phyloP scores from a whole-genome alignment of 441 rosid genomes.

The Populus tomentosa region DNA sequence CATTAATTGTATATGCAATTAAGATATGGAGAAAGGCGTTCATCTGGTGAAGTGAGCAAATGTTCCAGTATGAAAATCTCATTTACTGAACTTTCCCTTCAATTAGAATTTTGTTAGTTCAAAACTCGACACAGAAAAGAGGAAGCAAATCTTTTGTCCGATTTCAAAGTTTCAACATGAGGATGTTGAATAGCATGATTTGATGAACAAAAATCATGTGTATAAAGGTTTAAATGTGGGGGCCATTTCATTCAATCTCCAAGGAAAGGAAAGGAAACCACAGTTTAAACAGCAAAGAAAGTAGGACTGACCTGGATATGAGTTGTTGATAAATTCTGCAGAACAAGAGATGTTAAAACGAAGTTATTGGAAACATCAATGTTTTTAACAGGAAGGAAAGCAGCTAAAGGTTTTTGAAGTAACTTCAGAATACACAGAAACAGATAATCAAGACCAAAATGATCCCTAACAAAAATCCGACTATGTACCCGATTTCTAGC shows the following conservation, averaged over 20 bases:
- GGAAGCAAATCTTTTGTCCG: no score
- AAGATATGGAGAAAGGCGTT: background rate
- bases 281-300: background rate
- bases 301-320: conserved; percentile 29
- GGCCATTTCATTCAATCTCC: background rate
- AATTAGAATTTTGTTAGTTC: no score
- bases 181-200: background rate
- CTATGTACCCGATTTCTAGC: background rate
- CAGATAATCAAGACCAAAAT: background rate
- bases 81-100: no score
- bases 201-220: background rate
- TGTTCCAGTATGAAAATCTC: background rate
- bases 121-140: no score
- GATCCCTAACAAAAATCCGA: background rate
- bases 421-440: background rate
- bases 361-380: background rate
- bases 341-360: conserved; percentile 7
- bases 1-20: background rate
- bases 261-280: background rate
- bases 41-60: background rate
- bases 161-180: background rate
- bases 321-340: conserved; percentile 28
- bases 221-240: background rate
- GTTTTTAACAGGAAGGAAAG: background rate
- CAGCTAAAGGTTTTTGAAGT: no score